Percentiles rank a stretch among this genome's conserved stretches.
Evolutionary conservation across 352 stramenopile species (phyloP).

Genomic region (Pythium plurisporium): DNA sequence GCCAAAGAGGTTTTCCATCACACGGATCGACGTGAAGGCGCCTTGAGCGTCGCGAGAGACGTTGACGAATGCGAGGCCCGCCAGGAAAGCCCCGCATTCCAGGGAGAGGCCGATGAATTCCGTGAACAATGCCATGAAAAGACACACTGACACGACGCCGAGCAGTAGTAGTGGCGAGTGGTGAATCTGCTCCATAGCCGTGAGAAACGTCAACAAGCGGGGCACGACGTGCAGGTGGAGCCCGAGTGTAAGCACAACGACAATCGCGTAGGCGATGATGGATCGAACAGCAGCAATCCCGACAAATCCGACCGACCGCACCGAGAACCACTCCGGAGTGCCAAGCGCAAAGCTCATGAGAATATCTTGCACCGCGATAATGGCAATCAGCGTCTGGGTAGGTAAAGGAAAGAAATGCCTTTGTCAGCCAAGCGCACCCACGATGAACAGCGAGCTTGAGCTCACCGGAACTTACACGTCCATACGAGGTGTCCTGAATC

Average conservation of each 20-base stretch:
- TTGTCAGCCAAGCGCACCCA: no score
- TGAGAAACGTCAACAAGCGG: conserved; percentile 62
- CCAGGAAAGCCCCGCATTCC: conserved; percentile 80
- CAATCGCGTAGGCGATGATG: conserved; percentile 63
- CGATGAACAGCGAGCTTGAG: no score
- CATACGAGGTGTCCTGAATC: conserved; percentile 79
- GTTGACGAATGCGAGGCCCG: conserved; percentile 76
- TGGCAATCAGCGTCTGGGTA: conserved; percentile 70
- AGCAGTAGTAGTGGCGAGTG: conserved; percentile 73
- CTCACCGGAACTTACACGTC: conserved; percentile 41
- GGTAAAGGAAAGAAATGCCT: no score
- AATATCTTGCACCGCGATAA: conserved; percentile 83
- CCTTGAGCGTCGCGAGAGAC: conserved; percentile 55
- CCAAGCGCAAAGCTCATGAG: conserved; percentile 85
- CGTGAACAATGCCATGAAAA: conserved; percentile 83
- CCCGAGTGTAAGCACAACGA: conserved; percentile 61
- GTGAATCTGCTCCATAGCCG: conserved; percentile 78
- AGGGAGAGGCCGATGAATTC: conserved; percentile 79
- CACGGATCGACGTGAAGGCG: conserved; percentile 78
- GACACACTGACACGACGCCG: conserved; percentile 77
- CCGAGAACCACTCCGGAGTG: conserved; percentile 82
- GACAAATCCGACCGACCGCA: conserved; percentile 64
- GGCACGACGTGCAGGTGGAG: conserved; percentile 75
- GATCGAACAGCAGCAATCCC: conserved; percentile 64
- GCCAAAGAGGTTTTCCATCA: conserved; percentile 86